Evolutionary conservation across 768 basidiomycete genomes (phyloP), one percentile per base, ranked within the genome.

Genomic region (Fibroporia radiculosa): DNA sequence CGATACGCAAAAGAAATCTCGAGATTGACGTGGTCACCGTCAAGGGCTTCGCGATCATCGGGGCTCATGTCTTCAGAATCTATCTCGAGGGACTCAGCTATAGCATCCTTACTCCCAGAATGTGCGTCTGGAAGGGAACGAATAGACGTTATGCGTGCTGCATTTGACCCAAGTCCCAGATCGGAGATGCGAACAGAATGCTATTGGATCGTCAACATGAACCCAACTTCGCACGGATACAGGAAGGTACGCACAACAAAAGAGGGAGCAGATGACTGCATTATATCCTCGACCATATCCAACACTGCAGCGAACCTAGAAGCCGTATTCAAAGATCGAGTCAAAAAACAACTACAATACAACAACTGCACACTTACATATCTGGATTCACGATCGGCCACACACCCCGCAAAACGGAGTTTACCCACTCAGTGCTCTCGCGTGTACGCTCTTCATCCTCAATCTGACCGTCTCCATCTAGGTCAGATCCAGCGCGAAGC

Each of bases 371-470:
- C 18, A 45, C 56, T 11, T 45, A 58, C 40, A 87, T 66, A 20
- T 77, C 69, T 2, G 86, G 84, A 56, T 87, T 84, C 48, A 87
- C 64, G 45, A 86, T 71, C 0, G 84, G 83, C 86, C 87, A 89
- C 8, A 88, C 59, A 2, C 74, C 70, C 29, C 66, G 61, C 20
- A 83, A 62, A 40, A 86, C 59, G 3, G 75, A 65, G 60, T 87
- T 86, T 26, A 85, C 69, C 87, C 85, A 88, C 51, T 79, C 77
- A 29, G 71, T 70, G 39, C 63, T 63, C 54, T 64, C 63, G 19
- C 56, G 55, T 26, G 54, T 53, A 16, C 63, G 53, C 43, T 63
- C 63, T 20, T 61, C 54, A 16, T 41, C 47, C 1, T 31, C 44
- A 11, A 61, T 53, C 26, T 53, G 48, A 5, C 62, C 61, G 35